These are phyloP conservation scores for Amaranthus tricolor DNA, from an alignment of 179 eudicot species.

Conservation along the genomic window DNA sequence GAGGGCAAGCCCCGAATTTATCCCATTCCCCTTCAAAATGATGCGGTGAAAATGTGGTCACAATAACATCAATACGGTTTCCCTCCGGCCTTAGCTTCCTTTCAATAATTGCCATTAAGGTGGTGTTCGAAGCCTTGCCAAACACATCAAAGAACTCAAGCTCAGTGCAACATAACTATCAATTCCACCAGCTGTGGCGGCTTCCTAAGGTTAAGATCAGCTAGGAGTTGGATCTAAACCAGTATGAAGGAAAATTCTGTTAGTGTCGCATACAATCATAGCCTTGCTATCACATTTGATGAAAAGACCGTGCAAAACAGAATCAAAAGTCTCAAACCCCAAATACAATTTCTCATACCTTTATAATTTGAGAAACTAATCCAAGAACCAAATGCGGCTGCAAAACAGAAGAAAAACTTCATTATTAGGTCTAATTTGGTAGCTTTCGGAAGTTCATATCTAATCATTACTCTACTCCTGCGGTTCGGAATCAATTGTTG, in stretches of 20 bases:
- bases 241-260: neutral
- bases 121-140: slow-evolving; percentile 70
- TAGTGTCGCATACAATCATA: neutral
- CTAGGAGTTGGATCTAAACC: slow-evolving; percentile 73
- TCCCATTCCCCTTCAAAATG: slow-evolving; percentile 99
- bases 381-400: slow-evolving; percentile 90
- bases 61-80: slow-evolving; percentile 45
- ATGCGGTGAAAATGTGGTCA: slow-evolving; percentile 80
- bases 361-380: slow-evolving; percentile 76
- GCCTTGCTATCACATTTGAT: neutral
- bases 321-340: too few species aligned
- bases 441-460: neutral
- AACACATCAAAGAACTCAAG: slow-evolving; percentile 63
- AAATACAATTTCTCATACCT: slow-evolving; percentile 37
- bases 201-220: slow-evolving; percentile 81
- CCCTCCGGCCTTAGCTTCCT: slow-evolving; percentile 25
- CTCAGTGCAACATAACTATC: slow-evolving; percentile 50
- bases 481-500: too few species aligned
- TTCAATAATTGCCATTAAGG: slow-evolving; percentile 50
- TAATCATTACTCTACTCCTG: too few species aligned
- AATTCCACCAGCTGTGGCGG: slow-evolving; percentile 83
- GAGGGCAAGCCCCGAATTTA: slow-evolving; percentile 76
- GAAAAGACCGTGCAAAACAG: slow-evolving; percentile 5
- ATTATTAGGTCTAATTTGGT: neutral
- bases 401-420: slow-evolving; percentile 22